Conservation (phyloP, 208 protist species). For the Trypanosomatidae sp. region DNA sequence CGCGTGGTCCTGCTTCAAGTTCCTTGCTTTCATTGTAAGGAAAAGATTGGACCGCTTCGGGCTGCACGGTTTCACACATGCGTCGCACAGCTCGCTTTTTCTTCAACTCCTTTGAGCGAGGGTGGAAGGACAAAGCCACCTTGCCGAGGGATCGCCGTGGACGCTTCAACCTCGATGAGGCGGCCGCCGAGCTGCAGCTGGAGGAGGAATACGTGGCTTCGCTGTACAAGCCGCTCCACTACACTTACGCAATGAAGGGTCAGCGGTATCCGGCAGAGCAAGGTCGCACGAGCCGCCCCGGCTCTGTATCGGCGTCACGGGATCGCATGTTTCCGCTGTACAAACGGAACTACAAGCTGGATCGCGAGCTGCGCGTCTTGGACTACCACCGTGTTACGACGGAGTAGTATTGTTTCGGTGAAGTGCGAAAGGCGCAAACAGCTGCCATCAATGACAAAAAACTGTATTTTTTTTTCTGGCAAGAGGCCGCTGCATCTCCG, state of each 20-base stretch:
- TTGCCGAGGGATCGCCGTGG: no score
- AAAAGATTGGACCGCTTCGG: background rate
- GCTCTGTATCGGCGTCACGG: no score
- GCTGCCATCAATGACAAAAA: no score
- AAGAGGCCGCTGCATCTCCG: no score
- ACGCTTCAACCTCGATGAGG: slow-evolving; percentile 84
- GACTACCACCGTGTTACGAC: slow-evolving; percentile 61
- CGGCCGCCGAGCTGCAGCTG: slow-evolving; percentile 71
- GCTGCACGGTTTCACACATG: no score
- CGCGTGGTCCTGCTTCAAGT: no score
- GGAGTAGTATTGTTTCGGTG: no score
- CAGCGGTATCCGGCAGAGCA: slow-evolving; percentile 85
- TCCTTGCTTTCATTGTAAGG: no score
- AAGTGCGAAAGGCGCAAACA: no score
- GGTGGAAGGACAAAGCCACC: slow-evolving; percentile 57
- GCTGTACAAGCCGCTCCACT: slow-evolving; percentile 80
- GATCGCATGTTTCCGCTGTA: slow-evolving; percentile 83
- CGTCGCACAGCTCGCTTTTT: slow-evolving; percentile 20
- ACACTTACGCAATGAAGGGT: slow-evolving; percentile 75
- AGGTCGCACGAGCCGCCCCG: slow-evolving; percentile 68
- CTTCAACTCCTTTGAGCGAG: slow-evolving; percentile 50
- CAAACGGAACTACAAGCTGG: slow-evolving; percentile 54
- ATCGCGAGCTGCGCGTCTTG: slow-evolving; percentile 55
- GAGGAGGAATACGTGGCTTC: slow-evolving; percentile 77
- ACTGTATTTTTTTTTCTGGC: no score